Evolutionary conservation across 129 eudicot genomes (phyloP), one percentile per base, ranked within the genome.

Genomic region (Lonicera japonica): DNA sequence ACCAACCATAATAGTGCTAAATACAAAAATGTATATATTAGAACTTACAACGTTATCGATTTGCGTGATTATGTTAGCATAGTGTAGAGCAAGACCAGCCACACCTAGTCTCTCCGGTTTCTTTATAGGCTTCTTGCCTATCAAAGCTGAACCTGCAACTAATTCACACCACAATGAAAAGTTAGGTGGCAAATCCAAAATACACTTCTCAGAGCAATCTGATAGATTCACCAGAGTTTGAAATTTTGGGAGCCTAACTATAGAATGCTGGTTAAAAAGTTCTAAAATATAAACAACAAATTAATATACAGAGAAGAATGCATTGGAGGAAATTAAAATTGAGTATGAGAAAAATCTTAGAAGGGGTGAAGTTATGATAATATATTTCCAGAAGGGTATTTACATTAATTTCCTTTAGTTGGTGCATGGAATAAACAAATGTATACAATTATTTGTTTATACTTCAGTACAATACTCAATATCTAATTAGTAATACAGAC

Each of bases 11-110:
- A 46, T 14, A 58, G 5, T 43, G 8, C 22, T 8, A 17, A 53
- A 5, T 48, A 60, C 48, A n/a, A 22, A 25, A 41, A 21, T 19
- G 1, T 40, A 43, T 40, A 63, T 22, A 60, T 11, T 50, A 18
- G 7, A 52, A 77, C 98, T 82, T 72, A 87, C 98, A 36, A 92
- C 78, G 81, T 85, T 92, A 48, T 92, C 98, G 61, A 92, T 92
- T 63, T 92, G 98, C 69, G 85, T 87, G 66, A 92, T 80, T 75
- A 92, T 64, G 76, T 92, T 88, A 60, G 98, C 98, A 66, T 92
- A 92, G 75, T 92, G 98, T 77, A 92, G 82, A 56, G 96, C 96
- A 62, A 92, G 98, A 78, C 98, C 98, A 71, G 89, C 82, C 20
- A 39, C 84, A 22, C 98, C 98, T 12, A 92, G 79, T 73, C 98